Percentiles rank a stretch among this genome's conserved stretches.
Conservation (phyloP, 805 yeast species). For the Saccharomycopsis fibuligera region DNA sequence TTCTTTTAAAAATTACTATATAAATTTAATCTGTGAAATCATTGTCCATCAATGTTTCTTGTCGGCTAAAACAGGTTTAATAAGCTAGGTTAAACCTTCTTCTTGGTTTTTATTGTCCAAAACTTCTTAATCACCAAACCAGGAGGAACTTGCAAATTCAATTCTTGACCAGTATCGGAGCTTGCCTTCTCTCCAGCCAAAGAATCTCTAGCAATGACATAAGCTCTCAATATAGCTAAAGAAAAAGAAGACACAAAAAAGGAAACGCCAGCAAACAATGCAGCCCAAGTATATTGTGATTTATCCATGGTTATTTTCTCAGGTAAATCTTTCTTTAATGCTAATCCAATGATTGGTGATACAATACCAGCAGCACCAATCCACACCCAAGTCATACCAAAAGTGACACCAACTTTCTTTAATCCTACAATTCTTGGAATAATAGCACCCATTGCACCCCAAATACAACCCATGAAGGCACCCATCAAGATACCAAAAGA, state of each 20-base stretch:
- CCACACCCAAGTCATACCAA: conserved; percentile 48
- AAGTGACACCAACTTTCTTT: conserved; percentile 40
- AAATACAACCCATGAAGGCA: conserved; percentile 53
- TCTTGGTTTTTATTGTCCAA: background rate
- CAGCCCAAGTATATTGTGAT: conserved; percentile 40
- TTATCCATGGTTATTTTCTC: conserved; percentile 18
- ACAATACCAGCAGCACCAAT: conserved; percentile 46
- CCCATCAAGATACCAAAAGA: conserved; percentile 50
- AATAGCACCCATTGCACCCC: conserved; percentile 49
- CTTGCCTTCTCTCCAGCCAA: conserved; percentile 26
- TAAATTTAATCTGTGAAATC: too few relatives aligned
- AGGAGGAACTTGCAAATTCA: background rate
- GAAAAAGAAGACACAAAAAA: conserved; percentile 40
- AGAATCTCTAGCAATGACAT: conserved; percentile 45
- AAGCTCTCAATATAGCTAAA: conserved; percentile 45
- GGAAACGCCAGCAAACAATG: conserved; percentile 53
- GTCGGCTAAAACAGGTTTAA: too few relatives aligned
- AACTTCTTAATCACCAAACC: conserved; percentile 3
- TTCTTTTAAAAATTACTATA: too few relatives aligned
- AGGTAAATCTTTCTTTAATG: conserved; percentile 31
- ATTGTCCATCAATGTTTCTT: too few relatives aligned
- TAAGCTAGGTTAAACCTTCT: too few relatives aligned
- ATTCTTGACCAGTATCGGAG: conserved; percentile 27
- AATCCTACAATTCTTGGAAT: conserved; percentile 49
- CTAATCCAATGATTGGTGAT: conserved; percentile 56